A percentile compares a stretch with the other conserved stretches of the same genome.
Conservation (phyloP, 768 basidiomycete species). For the Suillus discolor region DNA sequence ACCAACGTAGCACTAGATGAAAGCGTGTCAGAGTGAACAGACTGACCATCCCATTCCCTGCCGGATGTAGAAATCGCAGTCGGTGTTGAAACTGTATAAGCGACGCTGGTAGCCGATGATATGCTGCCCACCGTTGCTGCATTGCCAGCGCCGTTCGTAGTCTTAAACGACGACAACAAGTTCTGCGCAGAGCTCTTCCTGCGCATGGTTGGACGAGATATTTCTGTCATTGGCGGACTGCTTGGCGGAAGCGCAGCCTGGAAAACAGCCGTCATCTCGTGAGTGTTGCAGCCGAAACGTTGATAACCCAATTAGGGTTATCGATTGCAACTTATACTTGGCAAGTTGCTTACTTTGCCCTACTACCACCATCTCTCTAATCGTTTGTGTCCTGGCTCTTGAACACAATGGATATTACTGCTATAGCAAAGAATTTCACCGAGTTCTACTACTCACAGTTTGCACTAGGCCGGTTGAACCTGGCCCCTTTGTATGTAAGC, state of each 20-base stretch:
- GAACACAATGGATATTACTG: slow-evolving; percentile 71
- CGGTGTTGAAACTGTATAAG: slow-evolving; percentile 40
- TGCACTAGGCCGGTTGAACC: slow-evolving; percentile 56
- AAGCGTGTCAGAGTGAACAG: slow-evolving; percentile 51
- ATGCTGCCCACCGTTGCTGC: slow-evolving; percentile 37
- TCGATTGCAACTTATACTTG: slow-evolving; percentile 2
- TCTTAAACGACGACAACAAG: slow-evolving; percentile 74
- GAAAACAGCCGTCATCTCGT: slow-evolving; percentile 21
- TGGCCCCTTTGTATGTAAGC: slow-evolving; percentile 80
- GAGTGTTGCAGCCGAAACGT: slow-evolving; percentile 7
- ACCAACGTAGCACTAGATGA: slow-evolving; percentile 44
- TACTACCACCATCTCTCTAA: slow-evolving; percentile 11
- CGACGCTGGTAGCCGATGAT: slow-evolving; percentile 38
- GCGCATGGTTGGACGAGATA: slow-evolving; percentile 64
- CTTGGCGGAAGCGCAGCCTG: slow-evolving; percentile 19
- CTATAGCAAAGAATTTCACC: slow-evolving; percentile 77
- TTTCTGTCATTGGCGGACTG: slow-evolving; percentile 32
- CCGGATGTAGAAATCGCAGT: slow-evolving; percentile 41
- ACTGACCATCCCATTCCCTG: slow-evolving; percentile 77
- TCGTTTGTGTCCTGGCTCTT: slow-evolving; percentile 20
- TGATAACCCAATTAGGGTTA: slow-evolving; percentile 19
- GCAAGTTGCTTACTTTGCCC: slow-evolving; percentile 5
- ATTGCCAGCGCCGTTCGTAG: slow-evolving; percentile 23
- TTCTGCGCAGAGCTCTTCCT: slow-evolving; percentile 88
- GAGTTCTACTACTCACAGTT: slow-evolving; percentile 85